These are phyloP conservation scores for Colletotrichum tropicicola DNA, from an alignment of 2,329 filamentous ascomycete species.

Conservation along the genomic window DNA sequence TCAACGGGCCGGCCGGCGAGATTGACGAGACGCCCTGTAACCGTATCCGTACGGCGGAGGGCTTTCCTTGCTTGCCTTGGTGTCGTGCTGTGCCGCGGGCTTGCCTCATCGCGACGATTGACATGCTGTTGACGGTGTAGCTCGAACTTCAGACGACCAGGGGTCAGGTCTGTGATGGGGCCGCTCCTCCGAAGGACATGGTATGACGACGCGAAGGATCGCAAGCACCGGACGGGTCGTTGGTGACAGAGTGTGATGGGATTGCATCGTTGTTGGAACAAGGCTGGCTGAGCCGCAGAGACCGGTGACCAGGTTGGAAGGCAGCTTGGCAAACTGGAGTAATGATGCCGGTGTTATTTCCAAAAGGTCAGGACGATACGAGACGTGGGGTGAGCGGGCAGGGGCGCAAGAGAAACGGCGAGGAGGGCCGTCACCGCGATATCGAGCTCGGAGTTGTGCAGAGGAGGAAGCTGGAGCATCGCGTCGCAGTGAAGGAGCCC, in stretches of 20 bases:
- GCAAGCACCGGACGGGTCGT: background rate
- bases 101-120: background rate
- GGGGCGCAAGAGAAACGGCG: background rate
- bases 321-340: background rate
- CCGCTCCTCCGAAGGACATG: background rate
- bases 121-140: background rate
- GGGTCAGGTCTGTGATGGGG: background rate
- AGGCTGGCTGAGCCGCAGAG: conserved; percentile 8
- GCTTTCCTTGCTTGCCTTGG: background rate
- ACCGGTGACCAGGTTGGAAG: conserved; percentile 5
- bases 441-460: too few species aligned
- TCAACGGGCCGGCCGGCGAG: background rate
- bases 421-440: background rate
- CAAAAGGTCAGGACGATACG: background rate
- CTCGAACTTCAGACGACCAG: conserved; percentile 5
- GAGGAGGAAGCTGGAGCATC: too few species aligned
- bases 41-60: background rate
- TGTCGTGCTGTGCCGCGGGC: background rate
- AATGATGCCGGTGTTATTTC: background rate
- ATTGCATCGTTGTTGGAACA: conserved; percentile 1
- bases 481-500: too few species aligned
- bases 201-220: background rate
- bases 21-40: conserved; percentile 10
- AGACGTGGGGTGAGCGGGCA: background rate
- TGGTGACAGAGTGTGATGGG: background rate